phyloP scores from a whole-genome alignment of 768 basidiomycete species.

The Pilatotrama ljubarskyi region DNA sequence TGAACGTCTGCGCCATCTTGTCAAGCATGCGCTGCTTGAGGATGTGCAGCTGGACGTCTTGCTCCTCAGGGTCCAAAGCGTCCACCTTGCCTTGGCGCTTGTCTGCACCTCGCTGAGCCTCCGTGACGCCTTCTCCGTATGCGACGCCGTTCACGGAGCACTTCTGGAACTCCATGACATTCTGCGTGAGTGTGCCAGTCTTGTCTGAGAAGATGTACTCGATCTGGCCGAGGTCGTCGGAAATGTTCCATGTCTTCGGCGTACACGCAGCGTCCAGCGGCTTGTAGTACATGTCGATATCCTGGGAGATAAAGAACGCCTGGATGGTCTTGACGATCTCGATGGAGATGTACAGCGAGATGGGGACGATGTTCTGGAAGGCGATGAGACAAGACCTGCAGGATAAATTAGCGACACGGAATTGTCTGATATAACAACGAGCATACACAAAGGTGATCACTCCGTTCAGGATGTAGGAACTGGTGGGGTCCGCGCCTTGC shows the following conservation, averaged over 20 bases:
- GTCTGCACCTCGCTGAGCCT: constrained; percentile 91
- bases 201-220: constrained; percentile 95
- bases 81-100: constrained; percentile 76
- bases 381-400: constrained; percentile 87
- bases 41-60: constrained; percentile 59
- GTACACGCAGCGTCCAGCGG: constrained; percentile 86
- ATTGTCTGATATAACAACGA: background rate
- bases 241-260: constrained; percentile 98
- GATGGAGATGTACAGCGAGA: constrained; percentile 95
- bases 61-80: constrained; percentile 65
- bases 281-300: constrained; percentile 94
- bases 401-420: background rate
- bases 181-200: constrained; percentile 96
- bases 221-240: constrained; percentile 97
- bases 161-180: constrained; percentile 98
- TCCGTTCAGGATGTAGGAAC: constrained; percentile 64
- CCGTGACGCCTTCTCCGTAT: constrained; percentile 94
- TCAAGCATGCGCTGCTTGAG: constrained; percentile 78
- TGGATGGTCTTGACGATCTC: constrained; percentile 98
- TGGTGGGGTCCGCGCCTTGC: constrained; percentile 59
- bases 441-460: constrained; percentile 91
- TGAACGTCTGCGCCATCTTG: constrained; percentile 75
- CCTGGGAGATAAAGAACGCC: constrained; percentile 94
- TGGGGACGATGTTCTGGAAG: constrained; percentile 97
- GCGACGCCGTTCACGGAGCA: constrained; percentile 82